Conservation (phyloP, 345 rosid genomes). For the Corchorus olitorius region DNA sequence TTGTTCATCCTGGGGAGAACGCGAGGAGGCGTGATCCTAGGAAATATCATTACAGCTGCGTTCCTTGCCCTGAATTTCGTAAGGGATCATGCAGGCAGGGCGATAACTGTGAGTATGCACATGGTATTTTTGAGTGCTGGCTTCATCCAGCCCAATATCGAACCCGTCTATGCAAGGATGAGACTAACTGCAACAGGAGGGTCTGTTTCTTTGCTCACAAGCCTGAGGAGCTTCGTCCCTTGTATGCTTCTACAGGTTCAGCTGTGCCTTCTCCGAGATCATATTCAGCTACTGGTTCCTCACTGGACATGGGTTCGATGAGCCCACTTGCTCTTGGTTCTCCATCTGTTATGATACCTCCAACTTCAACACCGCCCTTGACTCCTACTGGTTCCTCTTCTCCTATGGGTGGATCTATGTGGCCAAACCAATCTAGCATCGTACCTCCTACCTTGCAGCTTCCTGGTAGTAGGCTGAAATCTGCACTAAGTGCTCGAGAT, state of each 20-base stretch:
- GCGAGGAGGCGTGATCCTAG: constrained; percentile 95
- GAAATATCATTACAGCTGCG: constrained; percentile 87
- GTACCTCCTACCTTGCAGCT: constrained; percentile 73
- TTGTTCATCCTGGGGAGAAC: constrained; percentile 96
- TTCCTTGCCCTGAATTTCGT: constrained; percentile 92
- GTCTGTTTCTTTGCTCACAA: constrained; percentile 98
- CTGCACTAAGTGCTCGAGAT: constrained; percentile 63
- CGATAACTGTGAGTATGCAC: constrained; percentile 87
- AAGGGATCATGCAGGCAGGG: constrained; percentile 88
- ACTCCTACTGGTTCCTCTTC: constrained; percentile 67
- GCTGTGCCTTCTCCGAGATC: constrained; percentile 84
- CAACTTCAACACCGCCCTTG: constrained; percentile 66
- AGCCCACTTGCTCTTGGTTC: constrained; percentile 66
- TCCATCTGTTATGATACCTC: constrained; percentile 44
- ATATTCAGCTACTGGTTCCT: constrained; percentile 47
- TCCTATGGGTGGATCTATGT: constrained; percentile 47
- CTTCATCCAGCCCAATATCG: constrained; percentile 97
- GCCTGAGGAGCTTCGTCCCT: constrained; percentile 81
- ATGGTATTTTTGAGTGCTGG: constrained; percentile 95
- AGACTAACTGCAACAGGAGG: constrained; percentile 66
- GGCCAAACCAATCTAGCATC: constrained; percentile 54
- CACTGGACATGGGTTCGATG: constrained; percentile 63
- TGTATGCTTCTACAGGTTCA: constrained; percentile 85
- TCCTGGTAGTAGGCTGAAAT: constrained; percentile 76
- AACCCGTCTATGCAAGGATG: constrained; percentile 88